Percentiles rank a stretch among this genome's conserved stretches.
These are phyloP conservation scores for Stagonosporopsis rhizophila DNA, from an alignment of 2,329 filamentous ascomycete species.

Conservation along the genomic window DNA sequence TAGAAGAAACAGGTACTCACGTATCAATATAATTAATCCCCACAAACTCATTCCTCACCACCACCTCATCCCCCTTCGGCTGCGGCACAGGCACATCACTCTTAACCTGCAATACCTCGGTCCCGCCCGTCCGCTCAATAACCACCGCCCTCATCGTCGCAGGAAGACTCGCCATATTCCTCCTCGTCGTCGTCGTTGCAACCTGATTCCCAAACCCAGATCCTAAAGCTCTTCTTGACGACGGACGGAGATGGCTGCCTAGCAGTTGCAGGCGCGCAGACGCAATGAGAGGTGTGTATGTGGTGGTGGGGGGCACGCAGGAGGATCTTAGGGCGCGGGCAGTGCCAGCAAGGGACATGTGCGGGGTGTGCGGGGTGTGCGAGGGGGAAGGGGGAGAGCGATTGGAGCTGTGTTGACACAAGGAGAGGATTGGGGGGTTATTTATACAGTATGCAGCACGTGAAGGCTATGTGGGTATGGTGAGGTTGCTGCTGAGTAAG, in stretches of 20 bases:
- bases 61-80: conserved; percentile 72
- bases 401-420: too few species aligned
- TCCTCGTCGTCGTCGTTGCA: too few species aligned
- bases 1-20: conserved; percentile 44
- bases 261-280: too few species aligned
- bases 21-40: conserved; percentile 93
- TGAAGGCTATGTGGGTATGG: too few species aligned
- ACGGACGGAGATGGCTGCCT: too few species aligned
- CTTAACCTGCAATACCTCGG: conserved; percentile 74
- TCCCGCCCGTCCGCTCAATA: conserved; percentile 74
- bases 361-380: too few species aligned
- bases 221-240: too few species aligned
- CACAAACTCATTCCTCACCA: conserved; percentile 80
- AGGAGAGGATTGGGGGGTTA: neutral
- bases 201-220: too few species aligned
- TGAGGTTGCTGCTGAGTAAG: neutral
- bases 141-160: conserved; percentile 76
- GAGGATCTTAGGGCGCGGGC: conserved; percentile 9
- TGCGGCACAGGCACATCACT: conserved; percentile 74
- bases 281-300: too few species aligned
- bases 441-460: neutral
- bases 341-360: too few species aligned
- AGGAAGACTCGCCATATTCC: conserved; percentile 61
- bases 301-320: too few species aligned
- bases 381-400: neutral